Base-by-base conservation (phyloP, 441 rosid genomes). In the Gossypium gossypioides region DNA sequence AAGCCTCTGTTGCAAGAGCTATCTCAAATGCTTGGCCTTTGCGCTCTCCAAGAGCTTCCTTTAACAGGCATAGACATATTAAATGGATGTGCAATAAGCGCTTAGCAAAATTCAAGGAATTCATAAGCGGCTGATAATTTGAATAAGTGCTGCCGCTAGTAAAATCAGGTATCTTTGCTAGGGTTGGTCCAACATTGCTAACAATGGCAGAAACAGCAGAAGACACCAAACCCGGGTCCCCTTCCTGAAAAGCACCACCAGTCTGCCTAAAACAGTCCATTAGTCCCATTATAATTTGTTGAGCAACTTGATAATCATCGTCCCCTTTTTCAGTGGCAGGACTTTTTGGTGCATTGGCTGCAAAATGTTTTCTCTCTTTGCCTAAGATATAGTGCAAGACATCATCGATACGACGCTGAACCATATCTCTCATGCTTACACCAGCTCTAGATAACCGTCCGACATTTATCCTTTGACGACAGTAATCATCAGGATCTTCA, bases 221-320 rank as follows among this genome's bases (percentile, higher is more conserved):
- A 68, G 98, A 89, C 64, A 96, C 92, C 91, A 96, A 84, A 68
- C 89, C 85, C 0, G 99, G 99, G 71, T 96, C 99, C 24, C 99
- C 97, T 82, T 93, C 99, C 74, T 96, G 99, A 59, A 93, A 91
- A 79, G 98, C 98, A 79, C 99, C 98, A 46, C 96, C 97, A 25
- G 92, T 91, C 83, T 93, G 97, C 79, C 83, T 84, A 70, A 96
- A 85, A 78, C 94, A 88, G 0, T 91, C 97, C 97, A 85, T 79
- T 50, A 96, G 76, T 63, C 85, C 98, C 73, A 81, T 68, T 76
- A 89, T 83, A 75, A 93, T 89, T 77, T 88, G 92, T 73, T 96
- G 97, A 63, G 98, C 93, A 67, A 85, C 83, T 81, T 86, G 96
- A 84, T 81, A 87, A 61, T 84, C 97, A 65, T 89, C 90, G 60